Evolutionary conservation across 2,329 filamentous ascomycete genomes (phyloP), one percentile per base, ranked within the genome.

Genomic region (Curvularia lunata): DNA sequence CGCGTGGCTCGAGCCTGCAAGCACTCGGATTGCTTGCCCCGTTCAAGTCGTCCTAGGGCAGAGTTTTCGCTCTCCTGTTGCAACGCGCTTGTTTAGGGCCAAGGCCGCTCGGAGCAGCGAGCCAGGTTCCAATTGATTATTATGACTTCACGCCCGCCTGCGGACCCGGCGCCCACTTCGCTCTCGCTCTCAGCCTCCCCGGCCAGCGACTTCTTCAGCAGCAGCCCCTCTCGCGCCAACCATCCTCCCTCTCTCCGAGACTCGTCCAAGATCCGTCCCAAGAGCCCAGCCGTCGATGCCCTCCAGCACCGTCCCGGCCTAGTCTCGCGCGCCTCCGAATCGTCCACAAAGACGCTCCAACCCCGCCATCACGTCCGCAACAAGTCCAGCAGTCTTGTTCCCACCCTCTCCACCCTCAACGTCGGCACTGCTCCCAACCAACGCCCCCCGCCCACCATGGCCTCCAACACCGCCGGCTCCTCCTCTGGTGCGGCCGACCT

Each of bases 401-500:
- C 80, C 53, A 81, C 80, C 5, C 72, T 82, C 47, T 80, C 78
- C 51, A 71, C 70, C 41, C 63, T 68, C 61, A 69, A 67, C 64
- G 67, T 70, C 62, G 63, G 63, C 62, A 69, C 62, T 47, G 65
- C 69, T 45, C 67, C 69, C 53, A 69, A 67, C 53, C 67, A 68
- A 65, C 69, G 59, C 63, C 64, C 67, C 43, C 62, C 69, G 28
- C 63, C 66, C 67, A 71, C 67, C 54, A 74, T 72, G 70, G 70
- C 74, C 65, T 67, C 70, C 42, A 62, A 72, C 59, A 62, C 56
- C 52, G 63, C 64, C 59, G 79, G 79, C 74, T 78, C 79, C 74
- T 76, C 79, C 66, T 83, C 80, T 67, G 80, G 79, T 58, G 84
- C 85, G 54, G 82, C 83, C 50, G 85, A 86, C 68, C 76, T 86